Conservation (phyloP, 768 basidiomycete genomes). For the Cyathus striatus region DNA sequence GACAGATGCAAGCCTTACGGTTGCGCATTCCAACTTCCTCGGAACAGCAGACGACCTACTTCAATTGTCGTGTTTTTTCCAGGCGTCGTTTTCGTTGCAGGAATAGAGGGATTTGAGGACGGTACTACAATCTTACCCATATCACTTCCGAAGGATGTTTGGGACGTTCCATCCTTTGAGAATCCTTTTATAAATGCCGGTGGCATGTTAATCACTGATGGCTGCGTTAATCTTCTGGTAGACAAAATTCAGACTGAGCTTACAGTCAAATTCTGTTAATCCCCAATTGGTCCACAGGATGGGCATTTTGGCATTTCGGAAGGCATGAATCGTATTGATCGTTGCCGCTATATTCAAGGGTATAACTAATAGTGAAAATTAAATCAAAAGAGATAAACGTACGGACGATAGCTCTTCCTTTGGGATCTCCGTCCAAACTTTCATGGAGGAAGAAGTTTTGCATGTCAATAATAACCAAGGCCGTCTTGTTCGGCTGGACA, state of each 20-base stretch:
- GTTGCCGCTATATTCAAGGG: constrained; percentile 14
- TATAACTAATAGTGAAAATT: not conserved
- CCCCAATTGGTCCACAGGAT: constrained; percentile 29
- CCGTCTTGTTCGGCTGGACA: constrained; percentile 23
- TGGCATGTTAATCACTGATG: constrained; percentile 23
- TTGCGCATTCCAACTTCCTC: constrained; percentile 27
- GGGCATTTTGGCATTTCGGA: constrained; percentile 21
- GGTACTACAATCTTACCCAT: constrained; percentile 25
- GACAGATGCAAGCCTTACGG: constrained; percentile 12
- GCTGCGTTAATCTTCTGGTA: not conserved
- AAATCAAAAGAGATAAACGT: constrained; percentile 4
- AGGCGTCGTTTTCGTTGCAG: constrained; percentile 11
- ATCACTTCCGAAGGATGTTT: constrained; percentile 23
- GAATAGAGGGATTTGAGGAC: constrained; percentile 12
- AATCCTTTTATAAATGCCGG: constrained; percentile 24
- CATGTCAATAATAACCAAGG: constrained; percentile 30
- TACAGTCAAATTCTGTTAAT: constrained; percentile 24
- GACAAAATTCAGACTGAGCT: constrained; percentile 2
- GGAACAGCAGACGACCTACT: constrained; percentile 21
- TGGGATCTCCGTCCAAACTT: constrained; percentile 21
- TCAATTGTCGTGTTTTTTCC: constrained; percentile 19
- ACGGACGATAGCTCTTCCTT: constrained; percentile 24
- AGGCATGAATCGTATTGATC: constrained; percentile 22
- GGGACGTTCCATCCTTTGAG: constrained; percentile 20
- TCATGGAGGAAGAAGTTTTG: constrained; percentile 27